phyloP scores from a whole-genome alignment of 139 green algal species.

The Chlamydomonas sp. region DNA sequence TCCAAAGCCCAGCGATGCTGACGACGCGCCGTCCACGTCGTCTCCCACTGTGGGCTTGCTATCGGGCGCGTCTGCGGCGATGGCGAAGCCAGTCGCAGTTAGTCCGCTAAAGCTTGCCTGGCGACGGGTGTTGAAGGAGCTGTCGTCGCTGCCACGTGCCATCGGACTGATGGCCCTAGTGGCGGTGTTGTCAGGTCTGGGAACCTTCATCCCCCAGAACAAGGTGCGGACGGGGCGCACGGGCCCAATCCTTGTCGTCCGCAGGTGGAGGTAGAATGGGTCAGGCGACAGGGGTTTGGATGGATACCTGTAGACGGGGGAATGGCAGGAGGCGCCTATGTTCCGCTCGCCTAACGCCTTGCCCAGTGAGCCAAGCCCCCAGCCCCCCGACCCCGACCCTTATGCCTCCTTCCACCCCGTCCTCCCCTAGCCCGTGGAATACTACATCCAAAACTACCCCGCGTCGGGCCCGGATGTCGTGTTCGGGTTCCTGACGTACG shows the following conservation, averaged over 20 bases:
- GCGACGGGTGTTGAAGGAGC: constrained; percentile 54
- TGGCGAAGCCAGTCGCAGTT: not conserved
- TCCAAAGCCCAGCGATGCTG: not conserved
- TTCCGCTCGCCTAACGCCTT: not conserved
- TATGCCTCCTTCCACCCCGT: not conserved
- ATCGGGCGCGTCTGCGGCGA: too few relatives aligned
- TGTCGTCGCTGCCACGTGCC: constrained; percentile 89
- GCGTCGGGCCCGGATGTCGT: constrained; percentile 66
- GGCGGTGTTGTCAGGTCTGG: constrained; percentile 82
- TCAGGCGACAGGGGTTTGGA: not conserved
- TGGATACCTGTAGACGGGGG: not conserved
- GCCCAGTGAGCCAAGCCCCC: not conserved
- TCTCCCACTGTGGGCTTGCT: not conserved
- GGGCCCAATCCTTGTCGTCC: too few relatives aligned
- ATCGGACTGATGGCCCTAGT: constrained; percentile 91
- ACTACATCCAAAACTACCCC: constrained; percentile 79
- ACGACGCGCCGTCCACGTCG: not conserved
- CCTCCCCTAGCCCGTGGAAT: constrained; percentile 61
- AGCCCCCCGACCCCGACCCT: too few relatives aligned
- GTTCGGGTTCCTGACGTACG: constrained; percentile 83
- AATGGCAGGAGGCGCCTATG: not conserved
- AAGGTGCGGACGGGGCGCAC: constrained; percentile 56
- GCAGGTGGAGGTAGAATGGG: not conserved
- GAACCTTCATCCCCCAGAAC: constrained; percentile 95
- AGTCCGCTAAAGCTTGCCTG: constrained; percentile 36